These are phyloP conservation scores for Cladosporium oxysporum DNA, from an alignment of 2,329 filamentous ascomycete genomes.

Conservation along the genomic window DNA sequence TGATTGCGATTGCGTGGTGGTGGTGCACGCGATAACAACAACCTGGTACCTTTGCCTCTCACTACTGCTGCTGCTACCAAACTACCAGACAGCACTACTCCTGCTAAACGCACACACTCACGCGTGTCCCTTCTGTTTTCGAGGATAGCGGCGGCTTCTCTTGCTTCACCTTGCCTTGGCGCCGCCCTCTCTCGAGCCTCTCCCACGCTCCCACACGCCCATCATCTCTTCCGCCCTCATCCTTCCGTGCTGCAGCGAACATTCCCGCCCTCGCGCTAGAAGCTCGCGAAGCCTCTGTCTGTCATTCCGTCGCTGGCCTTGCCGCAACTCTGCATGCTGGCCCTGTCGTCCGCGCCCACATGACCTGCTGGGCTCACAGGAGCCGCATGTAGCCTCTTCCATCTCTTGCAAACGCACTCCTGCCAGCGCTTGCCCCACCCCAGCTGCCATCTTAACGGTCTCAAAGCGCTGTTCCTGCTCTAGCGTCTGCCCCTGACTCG, in stretches of 20 bases:
- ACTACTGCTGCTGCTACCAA: background rate
- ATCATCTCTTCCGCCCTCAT: background rate
- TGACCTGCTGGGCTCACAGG: constrained; percentile 1
- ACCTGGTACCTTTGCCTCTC: background rate
- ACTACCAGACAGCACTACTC: background rate
- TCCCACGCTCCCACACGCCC: background rate
- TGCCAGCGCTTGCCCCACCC: constrained; percentile 12
- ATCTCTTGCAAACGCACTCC: background rate
- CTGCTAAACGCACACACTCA: background rate
- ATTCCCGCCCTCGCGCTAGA: constrained; percentile 10
- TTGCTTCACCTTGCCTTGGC: background rate
- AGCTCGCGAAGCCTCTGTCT: background rate
- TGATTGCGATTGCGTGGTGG: background rate
- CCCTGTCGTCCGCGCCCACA: background rate
- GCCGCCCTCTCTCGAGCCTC: background rate
- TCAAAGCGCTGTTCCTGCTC: constrained; percentile 15
- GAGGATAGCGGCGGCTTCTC: constrained; percentile 3
- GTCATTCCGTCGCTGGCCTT: background rate
- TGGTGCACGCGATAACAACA: background rate
- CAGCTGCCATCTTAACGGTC: constrained; percentile 16
- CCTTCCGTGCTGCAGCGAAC: constrained; percentile 17
- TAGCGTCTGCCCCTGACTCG: constrained; percentile 16
- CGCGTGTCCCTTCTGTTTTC: constrained; percentile 7
- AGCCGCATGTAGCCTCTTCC: background rate
- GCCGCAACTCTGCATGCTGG: background rate